Evolutionary conservation across 441 rosid species (phyloP), one percentile per base, ranked within the genome.

Genomic region (Theobroma grandiflorum): DNA sequence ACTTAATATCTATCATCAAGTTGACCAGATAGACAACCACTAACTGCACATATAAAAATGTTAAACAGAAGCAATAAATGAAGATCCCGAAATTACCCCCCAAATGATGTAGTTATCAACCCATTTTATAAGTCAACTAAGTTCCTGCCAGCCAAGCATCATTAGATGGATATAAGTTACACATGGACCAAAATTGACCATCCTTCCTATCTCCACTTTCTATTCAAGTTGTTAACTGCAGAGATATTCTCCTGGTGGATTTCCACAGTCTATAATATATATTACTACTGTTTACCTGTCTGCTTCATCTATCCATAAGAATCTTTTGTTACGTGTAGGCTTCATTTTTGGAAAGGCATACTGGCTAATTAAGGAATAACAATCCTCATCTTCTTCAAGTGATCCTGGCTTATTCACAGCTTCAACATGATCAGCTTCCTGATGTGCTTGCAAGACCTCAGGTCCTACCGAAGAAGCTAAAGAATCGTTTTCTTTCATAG

Each of bases 221-320:
- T 16, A 77, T 59, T 57, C 66, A 58, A 11, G 47, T 75, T 65
- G 57, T 52, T 10, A 69, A 55, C 12, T n/a, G 12, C 10, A 75
- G 26, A 33, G 4, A 66, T 52, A 47, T 71, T 65, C 45, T 78
- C 78, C 53, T 5, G 18, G 15, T 40, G 57, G 63, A 78, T 69
- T 12, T 35, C 80, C 43, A 78, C 35, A 38, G 68, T 33, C 45
- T 26, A 79, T 57, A 78, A 53, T 73, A 31, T 33, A 59, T 33
- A 18, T 64, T 62, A 68, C 26, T 31, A 43, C 52, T 76, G 69
- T 80, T 84, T 88, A 95, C 99, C 95, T 95, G 85, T 97, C 99
- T 4, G 90, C 88, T 86, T 88, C 93, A 85, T 95, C 99, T 57
- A 98, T 91, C 99, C 99, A 97, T 31, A 68, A 79, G 85, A 88